These are phyloP conservation scores for Acrocalymma vagum DNA, from an alignment of 2,329 filamentous ascomycete genomes.

Conservation along the genomic window DNA sequence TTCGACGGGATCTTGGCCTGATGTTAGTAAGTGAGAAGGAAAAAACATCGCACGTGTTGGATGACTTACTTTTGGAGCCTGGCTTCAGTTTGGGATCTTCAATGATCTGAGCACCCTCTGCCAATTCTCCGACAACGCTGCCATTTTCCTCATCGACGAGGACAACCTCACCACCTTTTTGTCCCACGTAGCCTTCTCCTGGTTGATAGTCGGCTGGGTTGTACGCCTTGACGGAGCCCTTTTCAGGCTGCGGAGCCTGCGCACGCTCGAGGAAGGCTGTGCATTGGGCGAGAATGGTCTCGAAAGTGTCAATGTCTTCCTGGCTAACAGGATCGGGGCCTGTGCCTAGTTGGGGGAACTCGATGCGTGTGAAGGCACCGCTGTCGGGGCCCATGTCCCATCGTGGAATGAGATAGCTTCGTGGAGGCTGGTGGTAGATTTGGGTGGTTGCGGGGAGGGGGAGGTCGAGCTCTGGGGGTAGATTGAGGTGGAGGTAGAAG, in stretches of 20 bases:
- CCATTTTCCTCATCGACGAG: slow-evolving; percentile 96
- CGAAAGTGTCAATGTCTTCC: slow-evolving; percentile 94
- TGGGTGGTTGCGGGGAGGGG: slow-evolving; percentile 94
- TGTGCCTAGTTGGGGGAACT: slow-evolving; percentile 80
- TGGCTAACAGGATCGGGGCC: slow-evolving; percentile 73
- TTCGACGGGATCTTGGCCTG: slow-evolving; percentile 74
- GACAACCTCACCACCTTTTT: slow-evolving; percentile 76
- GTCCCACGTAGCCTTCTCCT: slow-evolving; percentile 76
- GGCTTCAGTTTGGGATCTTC: slow-evolving; percentile 79
- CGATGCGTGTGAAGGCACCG: slow-evolving; percentile 90
- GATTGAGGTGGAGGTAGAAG: slow-evolving; percentile 95
- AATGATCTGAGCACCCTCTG: slow-evolving; percentile 80
- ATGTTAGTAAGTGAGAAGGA: slow-evolving; percentile 31
- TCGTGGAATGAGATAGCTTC: slow-evolving; percentile 91
- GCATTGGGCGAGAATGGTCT: slow-evolving; percentile 97
- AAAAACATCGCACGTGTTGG: slow-evolving; percentile 6
- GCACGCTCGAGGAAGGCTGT: slow-evolving; percentile 93
- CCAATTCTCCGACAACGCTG: slow-evolving; percentile 90
- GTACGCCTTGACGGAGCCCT: slow-evolving; percentile 61
- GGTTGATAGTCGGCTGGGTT: slow-evolving; percentile 83
- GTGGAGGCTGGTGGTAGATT: slow-evolving; percentile 94
- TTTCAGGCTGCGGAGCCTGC: slow-evolving; percentile 59
- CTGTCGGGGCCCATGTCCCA: slow-evolving; percentile 92
- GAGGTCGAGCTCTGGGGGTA: slow-evolving; percentile 92
- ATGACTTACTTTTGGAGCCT: slow-evolving; percentile 83